Base-by-base conservation (phyloP, 2,329 filamentous ascomycete species). In the Metarhizium robertsii region DNA sequence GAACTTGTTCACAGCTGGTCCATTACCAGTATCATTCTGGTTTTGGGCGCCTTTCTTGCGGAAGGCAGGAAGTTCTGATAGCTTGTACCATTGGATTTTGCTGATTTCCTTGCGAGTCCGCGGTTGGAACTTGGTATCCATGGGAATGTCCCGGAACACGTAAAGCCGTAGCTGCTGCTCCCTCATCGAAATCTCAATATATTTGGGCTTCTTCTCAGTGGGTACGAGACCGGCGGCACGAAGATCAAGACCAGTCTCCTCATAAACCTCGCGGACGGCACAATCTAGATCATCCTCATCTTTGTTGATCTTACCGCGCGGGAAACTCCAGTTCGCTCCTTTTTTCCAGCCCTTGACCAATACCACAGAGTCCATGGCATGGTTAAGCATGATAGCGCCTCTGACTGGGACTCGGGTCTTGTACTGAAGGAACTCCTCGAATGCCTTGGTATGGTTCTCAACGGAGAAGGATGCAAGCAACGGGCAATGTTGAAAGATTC, bases 331-430 rank as follows among this genome's bases (percentile, higher is more conserved):
- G 67, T 87, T 92, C 13, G 92, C 88, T 38, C 87, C 86, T 69
- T 96, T 97, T 76, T 97, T 99, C 90, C 92, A 99, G 16, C 94
- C 95, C 67, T 96, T 95, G 57, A 99, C 95, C 47, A 99, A 78
- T 14, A 99, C 83, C 0, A 91, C 89, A 53, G 91, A 86, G 65
- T 97, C 92, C 92, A 99, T 96, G n/a, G 81, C 83, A 58, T 91
- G 79, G 67, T 96, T 96, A 53, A 99, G 80, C 76, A 99, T 77
- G 58, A 99, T 96, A 54, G 91, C 92, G 40, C 94, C 94, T 61
- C 94, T 84, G 16, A 99, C 95, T 1, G 95, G 95, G 13, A 99
- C 88, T 53, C 92, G 82, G 6, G 87, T 92, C 74, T 99, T 99
- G 80, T 99, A 99, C 58, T 87, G 85, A 60, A 97, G 76, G 66